Base-by-base conservation (phyloP, 2,329 filamentous ascomycete species). In the Fusarium sp. region DNA sequence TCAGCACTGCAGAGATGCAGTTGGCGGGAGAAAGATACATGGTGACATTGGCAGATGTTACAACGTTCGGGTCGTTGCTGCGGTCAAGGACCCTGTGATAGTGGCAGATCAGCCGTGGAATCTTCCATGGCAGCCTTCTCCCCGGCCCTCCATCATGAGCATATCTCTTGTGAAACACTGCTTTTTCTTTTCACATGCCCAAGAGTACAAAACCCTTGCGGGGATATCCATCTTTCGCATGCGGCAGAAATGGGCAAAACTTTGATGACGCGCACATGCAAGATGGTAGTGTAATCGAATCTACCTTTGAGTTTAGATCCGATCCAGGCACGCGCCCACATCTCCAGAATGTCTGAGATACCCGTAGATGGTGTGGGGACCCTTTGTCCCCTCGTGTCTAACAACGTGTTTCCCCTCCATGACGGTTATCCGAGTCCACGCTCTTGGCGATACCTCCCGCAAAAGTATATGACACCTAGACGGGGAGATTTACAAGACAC, bases 261-360 rank as follows among this genome's bases (percentile, higher is more conserved):
- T 31, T 74, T 35, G 48, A 75, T 75, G 73, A 75, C 70, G 73
- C 73, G 73, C 73, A 75, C 73, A 76, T 76, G 66, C 67, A 22
- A 71, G 41, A 60, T 71, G 50, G 63, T 71, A 63, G 73, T 62
- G 73, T 75, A 76, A 75, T 76, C 24, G 73, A 75, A 22, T 22
- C 16, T 31, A 7, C 33, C 31, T 18, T 48, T 64, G 57, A 64
- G 7, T 64, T 59, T 67, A 45, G 63, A 65, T 64, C 62, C 50
- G 71, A 74, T 75, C 60, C 73, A 75, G 72, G 72, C 39, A 75
- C 72, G 35, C 41, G 18, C 59, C 39, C 72, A 29, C 27, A 65
- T 64, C 37, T 59, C 37, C 37, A 61, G 13, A 43, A 61, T 75
- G 59, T 63, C 50, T 52, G 31, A 54, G 58, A 67, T 72, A 72